These are phyloP conservation scores for Talaromyces albobiverticillius DNA, from an alignment of 2,329 filamentous ascomycete genomes.

Conservation along the genomic window DNA sequence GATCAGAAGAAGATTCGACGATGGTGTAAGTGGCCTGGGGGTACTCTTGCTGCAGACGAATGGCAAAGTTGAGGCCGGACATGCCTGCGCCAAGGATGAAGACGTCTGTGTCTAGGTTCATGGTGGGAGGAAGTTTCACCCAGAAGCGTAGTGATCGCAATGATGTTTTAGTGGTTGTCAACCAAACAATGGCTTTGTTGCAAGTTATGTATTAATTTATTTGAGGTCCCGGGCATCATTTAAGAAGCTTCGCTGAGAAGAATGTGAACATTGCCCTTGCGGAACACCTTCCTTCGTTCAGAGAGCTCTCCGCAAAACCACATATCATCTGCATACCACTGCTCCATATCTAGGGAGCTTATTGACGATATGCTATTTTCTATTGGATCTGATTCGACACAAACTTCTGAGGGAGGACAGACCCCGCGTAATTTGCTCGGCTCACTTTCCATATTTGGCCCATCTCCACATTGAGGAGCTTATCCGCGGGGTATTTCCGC, in stretches of 20 bases:
- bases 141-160: background rate
- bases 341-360: no score
- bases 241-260: no score
- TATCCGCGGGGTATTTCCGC: background rate
- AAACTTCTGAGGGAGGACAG: no score
- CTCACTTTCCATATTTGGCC: background rate
- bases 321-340: no score
- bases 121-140: background rate
- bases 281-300: no score
- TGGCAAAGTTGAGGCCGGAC: constrained; percentile 46
- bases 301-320: no score
- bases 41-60: constrained; percentile 43
- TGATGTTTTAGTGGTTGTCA: background rate
- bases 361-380: no score
- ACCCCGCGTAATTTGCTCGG: background rate
- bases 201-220: no score
- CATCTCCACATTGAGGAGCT: background rate
- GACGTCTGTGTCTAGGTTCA: constrained; percentile 33
- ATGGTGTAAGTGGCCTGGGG: constrained; percentile 40
- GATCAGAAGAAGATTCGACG: constrained; percentile 41
- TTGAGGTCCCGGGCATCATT: no score
- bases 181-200: no score
- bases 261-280: no score
- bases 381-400: no score
- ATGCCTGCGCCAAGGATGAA: constrained; percentile 52